phyloP scores from a whole-genome alignment of 164 flowering plant species.

The Sextonia rubra region DNA sequence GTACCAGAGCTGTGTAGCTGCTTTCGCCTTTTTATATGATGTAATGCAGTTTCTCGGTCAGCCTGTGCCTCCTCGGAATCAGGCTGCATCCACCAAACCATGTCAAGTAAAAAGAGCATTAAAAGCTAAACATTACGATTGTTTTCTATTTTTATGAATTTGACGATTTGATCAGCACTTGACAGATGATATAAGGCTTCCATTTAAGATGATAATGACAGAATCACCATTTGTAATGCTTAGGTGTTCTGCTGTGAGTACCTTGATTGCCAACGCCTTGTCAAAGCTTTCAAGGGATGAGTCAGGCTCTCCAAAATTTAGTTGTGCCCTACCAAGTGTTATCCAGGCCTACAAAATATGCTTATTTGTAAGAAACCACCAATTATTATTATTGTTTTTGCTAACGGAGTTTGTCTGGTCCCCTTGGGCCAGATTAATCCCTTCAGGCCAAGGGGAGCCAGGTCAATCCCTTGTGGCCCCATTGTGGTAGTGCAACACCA shows the following conservation, averaged over 20 bases:
- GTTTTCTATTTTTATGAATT: background rate
- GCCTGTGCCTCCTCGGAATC: slow-evolving; percentile 57
- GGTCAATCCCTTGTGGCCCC: too few species aligned
- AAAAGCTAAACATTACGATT: background rate
- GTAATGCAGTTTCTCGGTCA: slow-evolving; percentile 55
- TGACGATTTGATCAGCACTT: background rate
- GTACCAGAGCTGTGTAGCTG: slow-evolving; percentile 60
- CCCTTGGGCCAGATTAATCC: too few species aligned
- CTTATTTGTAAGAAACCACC: background rate
- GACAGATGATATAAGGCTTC: too few species aligned
- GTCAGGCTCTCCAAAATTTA: slow-evolving; percentile 92
- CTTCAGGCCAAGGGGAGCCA: background rate
- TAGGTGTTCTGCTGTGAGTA: slow-evolving; percentile 10
- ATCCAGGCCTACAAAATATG: slow-evolving; percentile 65
- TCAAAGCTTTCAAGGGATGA: slow-evolving; percentile 72
- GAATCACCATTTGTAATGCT: background rate
- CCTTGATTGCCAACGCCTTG: slow-evolving; percentile 71
- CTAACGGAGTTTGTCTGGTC: too few species aligned
- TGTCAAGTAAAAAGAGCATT: background rate
- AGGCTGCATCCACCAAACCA: slow-evolving; percentile 44
- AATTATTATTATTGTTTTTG: too few species aligned
- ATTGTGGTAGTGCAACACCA: background rate
- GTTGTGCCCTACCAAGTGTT: slow-evolving; percentile 85
- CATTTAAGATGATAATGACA: too few species aligned
- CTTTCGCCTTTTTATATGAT: slow-evolving; percentile 62